Base-by-base conservation (phyloP, 176 grass and related monocot genomes). In the Alopecurus myosuroides region DNA sequence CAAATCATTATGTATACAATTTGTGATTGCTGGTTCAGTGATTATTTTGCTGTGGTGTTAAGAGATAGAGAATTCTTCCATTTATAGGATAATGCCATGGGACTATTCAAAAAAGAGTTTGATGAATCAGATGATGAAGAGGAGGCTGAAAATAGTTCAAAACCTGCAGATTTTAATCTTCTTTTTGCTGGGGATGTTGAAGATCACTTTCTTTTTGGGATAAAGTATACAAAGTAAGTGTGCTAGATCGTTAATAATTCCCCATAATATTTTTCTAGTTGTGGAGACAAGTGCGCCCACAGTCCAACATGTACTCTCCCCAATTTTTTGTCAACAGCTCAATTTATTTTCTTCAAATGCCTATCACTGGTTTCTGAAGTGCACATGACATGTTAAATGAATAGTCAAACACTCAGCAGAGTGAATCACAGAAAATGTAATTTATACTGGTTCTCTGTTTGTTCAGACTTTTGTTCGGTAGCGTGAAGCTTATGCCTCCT, bases 141-240 rank as follows among this genome's bases (percentile, higher is more conserved):
- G 35, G 83, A 88, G 73, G 70, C 76, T 77, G 72, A 90, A 86
- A 80, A 83, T 48, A 78, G 73, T 82, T 74, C 73, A 83, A 98
- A 98, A 92, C 96, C 96, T 58, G 67, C 45, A 64, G 96, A 98
- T 18, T 93, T 93, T 90, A 83, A 89, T 73, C 41, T 71, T 81
- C 82, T 98, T 67, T 95, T 98, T 80, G 77, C 85, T 84, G 96
- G 96, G 55, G 94, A 98, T 77, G 90, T 80, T 57, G 92, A 90
- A 44, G 96, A 98, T 45, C 83, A 95, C 82, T 98, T 98, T 60
- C 77, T 98, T 77, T 88, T 98, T 85, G 96, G 96, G 26, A 89
- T 98, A 88, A 98, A 98, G 82, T 94, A 92, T 79, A 98, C 96
- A 8, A 98, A 95, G 95, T 93, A 90, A 79, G 74, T 82, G 64